These are phyloP conservation scores for Leccinum variicolor DNA, from an alignment of 768 basidiomycete genomes.

Conservation along the genomic window DNA sequence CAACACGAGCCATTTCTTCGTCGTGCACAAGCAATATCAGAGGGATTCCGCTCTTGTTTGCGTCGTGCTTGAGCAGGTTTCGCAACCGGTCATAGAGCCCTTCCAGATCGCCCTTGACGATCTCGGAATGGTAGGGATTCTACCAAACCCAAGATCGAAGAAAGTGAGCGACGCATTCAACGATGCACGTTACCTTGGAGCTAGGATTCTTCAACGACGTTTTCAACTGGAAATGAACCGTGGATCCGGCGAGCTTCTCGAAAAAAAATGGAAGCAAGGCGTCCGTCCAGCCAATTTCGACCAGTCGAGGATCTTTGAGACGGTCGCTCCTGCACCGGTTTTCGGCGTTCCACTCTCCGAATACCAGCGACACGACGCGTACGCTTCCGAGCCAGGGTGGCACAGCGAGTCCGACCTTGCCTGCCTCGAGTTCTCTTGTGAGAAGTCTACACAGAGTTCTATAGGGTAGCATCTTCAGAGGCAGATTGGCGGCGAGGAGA, in stretches of 20 bases:
- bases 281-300: slow-evolving; percentile 45
- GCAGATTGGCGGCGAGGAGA: background rate
- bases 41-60: slow-evolving; percentile 26
- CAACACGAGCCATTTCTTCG: slow-evolving; percentile 35
- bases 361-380: slow-evolving; percentile 35
- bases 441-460: slow-evolving; percentile 35
- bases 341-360: slow-evolving; percentile 35
- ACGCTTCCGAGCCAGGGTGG: slow-evolving; percentile 32
- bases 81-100: slow-evolving; percentile 17
- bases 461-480: background rate
- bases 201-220: slow-evolving; percentile 9
- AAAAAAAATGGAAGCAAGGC: slow-evolving; percentile 28
- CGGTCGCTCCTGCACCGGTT: slow-evolving; percentile 29
- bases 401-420: slow-evolving; percentile 31
- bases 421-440: slow-evolving; percentile 17
- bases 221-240: slow-evolving; percentile 20
- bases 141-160: slow-evolving; percentile 1
- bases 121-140: slow-evolving; percentile 18
- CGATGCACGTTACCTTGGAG: slow-evolving; percentile 14
- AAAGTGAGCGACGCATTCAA: background rate
- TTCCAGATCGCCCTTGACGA: slow-evolving; percentile 7
- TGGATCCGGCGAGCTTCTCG: slow-evolving; percentile 7
- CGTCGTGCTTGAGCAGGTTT: slow-evolving; percentile 19
- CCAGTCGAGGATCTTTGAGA: slow-evolving; percentile 28
- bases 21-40: slow-evolving; percentile 48